phyloP scores from a whole-genome alignment of 192 early-diverging fungal genomes.

The Coemansia sp. region DNA sequence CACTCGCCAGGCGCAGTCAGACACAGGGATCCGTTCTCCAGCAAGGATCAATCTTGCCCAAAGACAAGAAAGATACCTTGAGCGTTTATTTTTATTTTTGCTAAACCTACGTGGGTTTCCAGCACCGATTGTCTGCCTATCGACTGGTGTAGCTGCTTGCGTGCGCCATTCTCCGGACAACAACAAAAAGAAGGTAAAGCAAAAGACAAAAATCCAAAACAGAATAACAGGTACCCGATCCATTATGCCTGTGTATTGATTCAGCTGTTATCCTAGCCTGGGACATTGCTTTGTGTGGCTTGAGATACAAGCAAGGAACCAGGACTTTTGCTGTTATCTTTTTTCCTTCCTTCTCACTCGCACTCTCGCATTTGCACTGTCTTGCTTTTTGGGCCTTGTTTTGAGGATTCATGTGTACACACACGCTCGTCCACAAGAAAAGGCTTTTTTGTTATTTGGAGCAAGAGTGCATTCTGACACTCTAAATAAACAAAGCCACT shows the following conservation, averaged over 20 bases:
- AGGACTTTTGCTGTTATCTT: neutral
- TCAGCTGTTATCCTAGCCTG: too few relatives aligned
- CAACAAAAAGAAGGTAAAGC: neutral
- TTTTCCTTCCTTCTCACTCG: neutral
- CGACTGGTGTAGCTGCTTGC: neutral
- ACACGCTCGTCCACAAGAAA: too few relatives aligned
- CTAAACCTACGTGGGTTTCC: neutral
- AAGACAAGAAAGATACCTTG: neutral
- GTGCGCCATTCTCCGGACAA: constrained; percentile 3
- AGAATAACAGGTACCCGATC: too few relatives aligned
- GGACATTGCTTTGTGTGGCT: too few relatives aligned
- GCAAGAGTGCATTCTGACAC: too few relatives aligned
- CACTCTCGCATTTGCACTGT: neutral
- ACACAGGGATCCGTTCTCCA: neutral
- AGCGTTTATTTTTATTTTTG: neutral
- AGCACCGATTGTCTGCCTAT: neutral
- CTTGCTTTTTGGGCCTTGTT: neutral
- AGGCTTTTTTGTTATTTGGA: too few relatives aligned
- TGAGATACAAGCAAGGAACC: too few relatives aligned
- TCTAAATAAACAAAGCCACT: too few relatives aligned
- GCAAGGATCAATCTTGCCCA: neutral
- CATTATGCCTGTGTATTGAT: too few relatives aligned
- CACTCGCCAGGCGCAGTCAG: neutral
- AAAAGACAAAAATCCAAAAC: too few relatives aligned
- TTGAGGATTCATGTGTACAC: too few relatives aligned